Evolutionary conservation across 345 rosid species (phyloP).

Genomic region (Sonneratia caseolaris): DNA sequence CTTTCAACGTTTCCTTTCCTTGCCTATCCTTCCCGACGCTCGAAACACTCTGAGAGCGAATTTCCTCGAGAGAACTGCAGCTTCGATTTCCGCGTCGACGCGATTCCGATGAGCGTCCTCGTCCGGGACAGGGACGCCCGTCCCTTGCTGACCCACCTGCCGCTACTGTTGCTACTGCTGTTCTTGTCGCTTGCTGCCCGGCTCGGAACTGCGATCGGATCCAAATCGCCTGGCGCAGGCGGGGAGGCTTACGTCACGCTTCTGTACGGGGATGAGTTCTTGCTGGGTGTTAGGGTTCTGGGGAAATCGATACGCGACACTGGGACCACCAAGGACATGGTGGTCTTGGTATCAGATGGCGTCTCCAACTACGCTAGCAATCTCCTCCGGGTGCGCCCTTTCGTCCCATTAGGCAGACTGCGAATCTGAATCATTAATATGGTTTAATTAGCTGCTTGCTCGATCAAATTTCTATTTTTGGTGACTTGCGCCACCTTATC

Average conservation of each 20-base stretch:
- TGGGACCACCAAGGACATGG: slow-evolving; percentile 73
- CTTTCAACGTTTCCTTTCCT: no score
- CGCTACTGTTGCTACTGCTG: slow-evolving; percentile 14
- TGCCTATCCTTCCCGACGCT: no score
- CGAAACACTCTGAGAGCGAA: no score
- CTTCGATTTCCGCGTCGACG: no score
- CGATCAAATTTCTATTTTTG: background rate
- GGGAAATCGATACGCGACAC: slow-evolving; percentile 84
- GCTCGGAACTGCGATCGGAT: slow-evolving; percentile 25
- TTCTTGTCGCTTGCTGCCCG: slow-evolving; percentile 21
- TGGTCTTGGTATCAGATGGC: slow-evolving; percentile 88
- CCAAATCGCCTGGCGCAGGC: slow-evolving; percentile 17
- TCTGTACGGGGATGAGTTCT: slow-evolving; percentile 86
- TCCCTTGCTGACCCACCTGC: background rate
- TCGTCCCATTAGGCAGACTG: background rate
- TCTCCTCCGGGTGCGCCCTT: slow-evolving; percentile 42
- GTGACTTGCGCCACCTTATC: background rate
- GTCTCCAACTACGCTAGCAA: slow-evolving; percentile 62
- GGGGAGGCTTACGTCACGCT: slow-evolving; percentile 74
- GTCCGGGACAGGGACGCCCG: background rate
- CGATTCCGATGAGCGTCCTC: background rate
- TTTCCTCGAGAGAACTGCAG: no score
- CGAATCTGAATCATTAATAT: background rate
- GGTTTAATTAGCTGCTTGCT: background rate
- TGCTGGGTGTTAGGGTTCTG: slow-evolving; percentile 85